Evolutionary conservation across 805 yeast species (phyloP), one percentile per base, ranked within the genome.

Genomic region (Zygoascus flipseniorum): DNA sequence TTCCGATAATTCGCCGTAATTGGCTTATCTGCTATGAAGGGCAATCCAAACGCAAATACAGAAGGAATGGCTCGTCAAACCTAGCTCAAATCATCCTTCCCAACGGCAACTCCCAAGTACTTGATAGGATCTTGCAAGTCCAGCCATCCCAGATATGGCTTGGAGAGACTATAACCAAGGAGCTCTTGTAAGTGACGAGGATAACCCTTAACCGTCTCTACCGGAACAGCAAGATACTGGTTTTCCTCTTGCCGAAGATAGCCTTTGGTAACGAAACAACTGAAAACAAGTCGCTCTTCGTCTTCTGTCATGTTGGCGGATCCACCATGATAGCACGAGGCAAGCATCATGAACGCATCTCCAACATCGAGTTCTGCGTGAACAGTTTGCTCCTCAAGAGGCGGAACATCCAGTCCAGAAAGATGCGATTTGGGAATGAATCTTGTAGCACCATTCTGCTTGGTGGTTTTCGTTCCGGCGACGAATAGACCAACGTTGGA

Each of bases 251-350:
- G 52, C 42, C 52, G 9, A 9, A 49, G 35, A 20, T 31, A 49
- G n/a, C 52, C 52, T 23, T 37, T 18, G 20, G 52, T 49, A 19
- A 32, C 18, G 18, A 49, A 49, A 18, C 47, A 42, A 8, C 46
- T 23, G n/a, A 49, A 42, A 16, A 49, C n/a, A 3, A 49, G 35
- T 14, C 52, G 35, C 28, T 49, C 52, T 31, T 49, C 52, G 26
- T 43, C 52, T 28, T 31, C 41, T 6, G 52, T 49, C 28, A 45
- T 42, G 39, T 49, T 49, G 13, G 52, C 52, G 16, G 48, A 20
- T 11, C 52, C 52, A 13, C 52, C 52, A 49, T 49, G 52, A 5
- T 49, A 41, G 39, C 52, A 49, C 10, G 52, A 49, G 14, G 37
- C 52, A 16, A 49, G 35, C 52, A 49, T 49, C 20, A 49, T 26